A percentile compares a stretch with the other conserved stretches of the same genome.
Evolutionary conservation across 179 eudicot genomes (phyloP).

Genomic region (Pouteria campechiana): DNA sequence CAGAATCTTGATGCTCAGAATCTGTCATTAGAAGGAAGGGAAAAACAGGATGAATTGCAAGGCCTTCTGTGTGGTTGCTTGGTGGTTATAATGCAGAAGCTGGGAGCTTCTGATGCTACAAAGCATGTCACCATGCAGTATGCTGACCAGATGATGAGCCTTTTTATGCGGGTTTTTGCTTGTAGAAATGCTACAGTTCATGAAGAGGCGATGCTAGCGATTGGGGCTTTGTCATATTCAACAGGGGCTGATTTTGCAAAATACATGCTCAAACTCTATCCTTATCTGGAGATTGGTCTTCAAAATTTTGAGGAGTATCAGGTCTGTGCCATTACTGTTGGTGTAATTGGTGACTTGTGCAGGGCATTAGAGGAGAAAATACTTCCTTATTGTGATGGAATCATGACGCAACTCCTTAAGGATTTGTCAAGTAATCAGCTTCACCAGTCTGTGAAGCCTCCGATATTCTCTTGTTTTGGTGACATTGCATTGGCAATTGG

Average conservation of each 20-base stretch:
- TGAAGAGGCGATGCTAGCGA: constrained; percentile 97
- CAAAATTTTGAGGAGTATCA: constrained; percentile 88
- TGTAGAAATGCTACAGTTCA: constrained; percentile 79
- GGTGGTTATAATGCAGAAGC: constrained; percentile 86
- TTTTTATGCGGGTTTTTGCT: constrained; percentile 71
- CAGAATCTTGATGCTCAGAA: constrained; percentile 55
- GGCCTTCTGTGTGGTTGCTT: constrained; percentile 78
- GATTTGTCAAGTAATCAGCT: constrained; percentile 75
- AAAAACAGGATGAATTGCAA: constrained; percentile 81
- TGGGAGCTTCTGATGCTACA: constrained; percentile 42
- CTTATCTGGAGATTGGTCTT: constrained; percentile 76
- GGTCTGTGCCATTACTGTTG: constrained; percentile 86
- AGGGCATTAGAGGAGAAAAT: constrained; percentile 80
- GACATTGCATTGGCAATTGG: constrained; percentile 89
- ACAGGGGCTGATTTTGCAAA: constrained; percentile 70
- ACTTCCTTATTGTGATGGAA: constrained; percentile 75
- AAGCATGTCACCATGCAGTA: constrained; percentile 38
- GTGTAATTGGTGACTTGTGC: constrained; percentile 91
- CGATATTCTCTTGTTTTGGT: constrained; percentile 90
- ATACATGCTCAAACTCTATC: constrained; percentile 79
- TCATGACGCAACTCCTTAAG: constrained; percentile 74
- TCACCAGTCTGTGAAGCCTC: constrained; percentile 82
- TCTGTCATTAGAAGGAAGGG: constrained; percentile 59
- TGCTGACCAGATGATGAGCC: constrained; percentile 68
- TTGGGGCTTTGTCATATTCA: constrained; percentile 87